Base-by-base conservation (phyloP, 2,329 filamentous ascomycete species). In the Botrytis tulipae region DNA sequence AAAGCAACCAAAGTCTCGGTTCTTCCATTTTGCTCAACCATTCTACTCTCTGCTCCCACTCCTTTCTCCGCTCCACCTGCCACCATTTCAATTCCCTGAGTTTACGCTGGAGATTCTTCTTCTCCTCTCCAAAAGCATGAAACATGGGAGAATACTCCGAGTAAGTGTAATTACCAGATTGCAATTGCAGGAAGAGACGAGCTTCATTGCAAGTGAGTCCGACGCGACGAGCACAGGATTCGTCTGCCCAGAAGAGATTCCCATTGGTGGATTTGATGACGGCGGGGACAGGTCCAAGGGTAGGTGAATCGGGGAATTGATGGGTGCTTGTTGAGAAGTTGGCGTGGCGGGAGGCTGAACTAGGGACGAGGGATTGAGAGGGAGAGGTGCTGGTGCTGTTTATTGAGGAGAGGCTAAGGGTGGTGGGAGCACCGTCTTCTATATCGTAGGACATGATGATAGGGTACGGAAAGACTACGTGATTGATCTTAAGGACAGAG, bases 211-310 rank as follows among this genome's bases (percentile, higher is more conserved):
- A 73, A 4, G 77, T 77, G 46, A 78, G 75, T 5, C 77, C 77
- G 1, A 78, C 75, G 29, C 77, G 75, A 37, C 77, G 74, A 5
- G 74, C 75, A 51, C 77, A 78, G 72, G 74, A 72, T 48, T 78
- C 76, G 57, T 78, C 77, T 0, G 76, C 77, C 77, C 76, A 78
- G 70, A 78, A 78, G 46, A 78, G 73, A 44, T 78, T 77, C 5
- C 77, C 77, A 44, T 78, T 76, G 4, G 71, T 57, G 18, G 75
- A 77, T 48, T 78, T 78, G 29, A 78, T 78, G 37, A 78, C 77
- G 10, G 77, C 75, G 4, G 76, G 77, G 22, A 78, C 76, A 35
- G 66, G 66, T 1, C 51, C 66, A 3, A 69, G 66, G 18, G 66
- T 6, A 5, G 44, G 63, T 37, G 32, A 35, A 6, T 35, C 20